Base-by-base conservation (phyloP, 2,329 filamentous ascomycete species). In the Microdochium trichocladiopsis region DNA sequence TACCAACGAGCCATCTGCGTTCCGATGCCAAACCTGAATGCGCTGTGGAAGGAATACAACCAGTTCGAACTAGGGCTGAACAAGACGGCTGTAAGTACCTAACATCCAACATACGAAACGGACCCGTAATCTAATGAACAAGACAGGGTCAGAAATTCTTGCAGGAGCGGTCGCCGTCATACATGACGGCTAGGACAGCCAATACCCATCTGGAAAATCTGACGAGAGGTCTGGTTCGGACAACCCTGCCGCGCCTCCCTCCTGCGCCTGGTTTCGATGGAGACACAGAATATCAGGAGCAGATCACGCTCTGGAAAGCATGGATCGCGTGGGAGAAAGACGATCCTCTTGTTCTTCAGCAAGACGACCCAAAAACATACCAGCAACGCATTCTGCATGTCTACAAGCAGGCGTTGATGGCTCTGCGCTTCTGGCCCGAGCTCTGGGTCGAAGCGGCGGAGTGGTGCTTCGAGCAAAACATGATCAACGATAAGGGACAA, bases 271-370 rank as follows among this genome's bases (percentile, higher is more conserved):
- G 92, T 1, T 96, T 91, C 62, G 88, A 94, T 51, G 94, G 94
- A 2, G 84, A 95, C 55, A 79, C 86, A 23, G 91, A 96, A 57
- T 99, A 89, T 64, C 75, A 82, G 58, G 80, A 87, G 49, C 95
- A 99, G 68, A 85, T 96, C 47, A 83, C 88, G 48, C 76, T 94
- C 25, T 99, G 94, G 94, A 91, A 90, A 66, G 85, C 82, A 58
- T 99, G 95, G 94, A 87, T 99, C 58, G 77, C 85, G 4, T 99
- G 92, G 91, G 94, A 99, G 70, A 95, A 93, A 69, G 86, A 88
- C 18, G 94, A 99, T 63, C 91, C 90, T 1, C 75, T 99, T 2
- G 89, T 95, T 23, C 74, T 97, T 51, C 88, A 89, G 64, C 78
- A 86, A 2, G 92, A 97, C 51, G 92, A 97, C 60, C 75, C 80